phyloP scores from a whole-genome alignment of 768 basidiomycete genomes.

The Xanthoconium purpureum region DNA sequence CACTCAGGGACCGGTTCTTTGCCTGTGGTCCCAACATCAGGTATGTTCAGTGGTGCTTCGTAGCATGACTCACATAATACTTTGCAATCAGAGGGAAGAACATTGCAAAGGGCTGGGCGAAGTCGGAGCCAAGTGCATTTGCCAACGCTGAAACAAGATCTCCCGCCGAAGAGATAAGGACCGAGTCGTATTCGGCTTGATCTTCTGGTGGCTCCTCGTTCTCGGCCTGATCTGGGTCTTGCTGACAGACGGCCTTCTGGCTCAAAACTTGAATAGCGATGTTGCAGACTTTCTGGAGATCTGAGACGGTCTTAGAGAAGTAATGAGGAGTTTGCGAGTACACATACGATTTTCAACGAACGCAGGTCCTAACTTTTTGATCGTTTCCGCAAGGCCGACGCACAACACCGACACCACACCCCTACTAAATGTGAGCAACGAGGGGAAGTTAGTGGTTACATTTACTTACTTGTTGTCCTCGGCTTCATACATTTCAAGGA shows the following conservation, averaged over 20 bases:
- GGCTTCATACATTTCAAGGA: constrained; percentile 86
- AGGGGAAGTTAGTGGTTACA: not conserved
- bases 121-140: constrained; percentile 79
- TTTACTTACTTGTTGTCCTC: constrained; percentile 94
- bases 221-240: constrained; percentile 92
- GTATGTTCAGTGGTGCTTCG: not conserved
- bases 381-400: constrained; percentile 84
- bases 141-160: constrained; percentile 92
- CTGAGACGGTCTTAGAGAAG: constrained; percentile 34
- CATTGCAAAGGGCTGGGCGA: constrained; percentile 73
- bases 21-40: constrained; percentile 45
- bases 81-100: constrained; percentile 89
- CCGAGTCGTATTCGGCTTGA: constrained; percentile 94
- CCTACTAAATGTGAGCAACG: constrained; percentile 41
- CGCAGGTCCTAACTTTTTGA: constrained; percentile 87
- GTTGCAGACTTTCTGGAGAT: constrained; percentile 72
- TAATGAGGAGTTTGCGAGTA: not conserved
- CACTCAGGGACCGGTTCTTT: constrained; percentile 81
- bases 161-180: constrained; percentile 88
- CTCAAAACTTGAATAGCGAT: constrained; percentile 85
- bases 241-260: constrained; percentile 94
- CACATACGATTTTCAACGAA: constrained; percentile 75
- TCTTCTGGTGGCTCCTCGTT: constrained; percentile 82
- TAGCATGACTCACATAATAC: constrained; percentile 70
- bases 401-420: constrained; percentile 86